Base-by-base conservation (phyloP, 2,329 filamentous ascomycete species). In the Fusarium hostae region DNA sequence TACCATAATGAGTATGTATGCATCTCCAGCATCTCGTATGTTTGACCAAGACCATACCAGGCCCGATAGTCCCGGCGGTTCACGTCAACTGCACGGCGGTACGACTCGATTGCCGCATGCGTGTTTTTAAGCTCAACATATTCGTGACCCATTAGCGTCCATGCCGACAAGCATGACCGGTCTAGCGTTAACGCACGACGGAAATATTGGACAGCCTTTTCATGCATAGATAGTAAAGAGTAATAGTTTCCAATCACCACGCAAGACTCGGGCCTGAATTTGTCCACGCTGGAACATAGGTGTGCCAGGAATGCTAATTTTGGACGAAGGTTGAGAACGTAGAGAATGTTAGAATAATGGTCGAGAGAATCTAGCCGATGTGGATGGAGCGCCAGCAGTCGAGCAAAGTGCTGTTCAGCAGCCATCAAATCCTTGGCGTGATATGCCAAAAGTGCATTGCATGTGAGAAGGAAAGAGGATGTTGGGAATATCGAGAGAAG, bases 121-220 rank as follows among this genome's bases (percentile, higher is more conserved):
- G 95, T 98, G 79, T 99, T 99, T 79, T 98, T 99, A 82, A 99
- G 90, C 81, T 99, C 96, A 59, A 98, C 94, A 76, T 98, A 99
- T 80, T 99, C 96, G 81, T 99, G 96, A 2, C 96, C 96, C 95
- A 99, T 98, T 2, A 99, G 86, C 0, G 96, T 99, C 96, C 96
- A 99, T 3, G 96, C 96, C 1, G 94, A 97, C 20, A 98, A 87
- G 79, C 96, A 99, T 30, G 91, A 92, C 13, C 95, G 91, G 79
- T 99, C 96, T 0, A 99, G 86, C 0, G 94, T 97, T 24, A 99
- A 83, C 0, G 96, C 96, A 26, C 96, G 91, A 6, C 96, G 92
- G 84, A 99, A 99, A 82, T 98, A 98, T 83, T 98, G 94, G 58
- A 99, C 95, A 1, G 96, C 95, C 79, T 99, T 99, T 80, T 99